Conservation (phyloP, 768 basidiomycete species). For the Termitomyces eurrhizus region DNA sequence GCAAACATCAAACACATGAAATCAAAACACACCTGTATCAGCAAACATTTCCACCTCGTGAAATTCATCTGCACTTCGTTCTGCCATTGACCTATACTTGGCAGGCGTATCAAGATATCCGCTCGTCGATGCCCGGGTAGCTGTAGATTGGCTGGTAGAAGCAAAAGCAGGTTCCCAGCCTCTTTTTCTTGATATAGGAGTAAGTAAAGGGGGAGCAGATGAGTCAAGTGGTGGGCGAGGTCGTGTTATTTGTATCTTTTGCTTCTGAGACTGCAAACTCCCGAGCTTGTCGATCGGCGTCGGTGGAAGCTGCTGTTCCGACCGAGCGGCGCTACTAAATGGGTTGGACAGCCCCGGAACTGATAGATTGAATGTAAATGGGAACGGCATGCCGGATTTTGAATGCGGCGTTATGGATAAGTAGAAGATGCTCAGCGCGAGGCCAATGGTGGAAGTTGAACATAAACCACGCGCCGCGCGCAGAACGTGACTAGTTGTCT, state of each 20-base stretch:
- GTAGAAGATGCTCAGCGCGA: not conserved
- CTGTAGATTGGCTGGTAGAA: constrained; percentile 49
- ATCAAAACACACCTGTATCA: constrained; percentile 16
- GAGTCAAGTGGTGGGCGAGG: constrained; percentile 19
- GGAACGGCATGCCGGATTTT: constrained; percentile 45
- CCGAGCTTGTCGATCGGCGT: constrained; percentile 13
- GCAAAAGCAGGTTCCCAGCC: constrained; percentile 69
- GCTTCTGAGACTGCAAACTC: constrained; percentile 14
- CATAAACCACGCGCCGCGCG: not conserved
- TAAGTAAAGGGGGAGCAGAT: constrained; percentile 19
- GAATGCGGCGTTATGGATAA: constrained; percentile 2
- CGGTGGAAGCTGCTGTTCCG: constrained; percentile 17
- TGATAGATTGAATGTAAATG: constrained; percentile 68
- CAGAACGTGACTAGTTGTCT: constrained; percentile 1
- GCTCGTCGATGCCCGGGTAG: constrained; percentile 48
- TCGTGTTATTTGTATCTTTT: constrained; percentile 17
- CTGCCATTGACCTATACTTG: constrained; percentile 47
- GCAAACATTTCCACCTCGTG: constrained; percentile 19
- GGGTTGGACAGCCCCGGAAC: constrained; percentile 68
- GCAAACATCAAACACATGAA: not conserved
- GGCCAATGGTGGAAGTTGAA: not conserved
- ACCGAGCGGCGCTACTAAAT: constrained; percentile 29
- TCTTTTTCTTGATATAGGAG: constrained; percentile 26
- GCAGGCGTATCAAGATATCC: constrained; percentile 72
- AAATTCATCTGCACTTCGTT: constrained; percentile 17